Conservation (phyloP, 2,329 filamentous ascomycete species). For the Ilyonectria sp. region DNA sequence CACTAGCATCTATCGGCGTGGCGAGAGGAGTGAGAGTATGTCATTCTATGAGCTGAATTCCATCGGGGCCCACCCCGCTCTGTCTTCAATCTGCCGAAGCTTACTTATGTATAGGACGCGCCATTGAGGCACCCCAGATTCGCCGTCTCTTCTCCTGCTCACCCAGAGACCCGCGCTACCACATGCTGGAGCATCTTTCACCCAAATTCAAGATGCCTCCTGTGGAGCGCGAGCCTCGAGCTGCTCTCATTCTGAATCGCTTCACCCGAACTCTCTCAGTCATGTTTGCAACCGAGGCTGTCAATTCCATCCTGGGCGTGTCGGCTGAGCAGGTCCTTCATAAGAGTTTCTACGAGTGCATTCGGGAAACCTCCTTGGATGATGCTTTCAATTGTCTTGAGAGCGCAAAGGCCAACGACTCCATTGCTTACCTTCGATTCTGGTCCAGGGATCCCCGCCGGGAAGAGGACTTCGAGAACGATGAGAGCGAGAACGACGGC, state of each 20-base stretch:
- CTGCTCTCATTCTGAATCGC: conserved; percentile 87
- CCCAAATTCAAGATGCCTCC: conserved; percentile 80
- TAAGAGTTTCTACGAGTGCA: conserved; percentile 90
- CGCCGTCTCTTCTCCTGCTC: conserved; percentile 86
- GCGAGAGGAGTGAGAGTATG: conserved; percentile 82
- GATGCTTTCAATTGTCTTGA: conserved; percentile 86
- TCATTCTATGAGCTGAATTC: conserved; percentile 36
- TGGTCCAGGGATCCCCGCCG: conserved; percentile 83
- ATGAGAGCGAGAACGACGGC: conserved; percentile 53
- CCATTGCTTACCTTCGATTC: conserved; percentile 90
- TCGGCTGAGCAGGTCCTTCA: conserved; percentile 78
- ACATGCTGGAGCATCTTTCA: conserved; percentile 90
- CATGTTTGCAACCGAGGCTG: conserved; percentile 88
- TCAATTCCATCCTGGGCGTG: conserved; percentile 83
- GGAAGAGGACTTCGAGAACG: conserved; percentile 64
- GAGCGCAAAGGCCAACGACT: conserved; percentile 90
- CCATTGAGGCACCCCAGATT: conserved; percentile 83
- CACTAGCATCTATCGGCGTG: conserved; percentile 81
- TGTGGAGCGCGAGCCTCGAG: conserved; percentile 82
- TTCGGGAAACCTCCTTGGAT: conserved; percentile 81
- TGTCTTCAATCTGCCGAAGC: conserved; percentile 12
- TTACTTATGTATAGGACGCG: conserved; percentile 71
- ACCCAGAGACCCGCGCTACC: conserved; percentile 86
- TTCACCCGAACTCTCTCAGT: conserved; percentile 87
- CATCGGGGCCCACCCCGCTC: neutral